Conservation (phyloP, 2,329 filamentous ascomycete genomes). For the Hypoxylon sp. region DNA sequence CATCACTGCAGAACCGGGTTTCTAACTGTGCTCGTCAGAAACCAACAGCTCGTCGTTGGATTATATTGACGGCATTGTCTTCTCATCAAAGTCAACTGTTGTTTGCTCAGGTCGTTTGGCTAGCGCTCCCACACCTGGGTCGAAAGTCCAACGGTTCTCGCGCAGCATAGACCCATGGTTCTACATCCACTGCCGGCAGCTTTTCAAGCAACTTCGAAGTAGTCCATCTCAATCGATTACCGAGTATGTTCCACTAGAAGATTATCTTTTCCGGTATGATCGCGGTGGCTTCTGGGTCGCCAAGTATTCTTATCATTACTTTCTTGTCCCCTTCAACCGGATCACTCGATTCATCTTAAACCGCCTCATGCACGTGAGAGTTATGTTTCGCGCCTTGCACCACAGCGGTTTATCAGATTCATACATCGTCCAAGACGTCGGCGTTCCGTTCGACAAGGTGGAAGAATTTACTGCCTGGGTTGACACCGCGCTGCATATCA, state of each 20-base stretch:
- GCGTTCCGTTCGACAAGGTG: constrained; percentile 59
- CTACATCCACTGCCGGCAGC: constrained; percentile 67
- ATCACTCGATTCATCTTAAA: constrained; percentile 71
- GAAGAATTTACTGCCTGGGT: constrained; percentile 62
- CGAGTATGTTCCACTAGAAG: constrained; percentile 70
- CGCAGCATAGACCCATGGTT: constrained; percentile 76
- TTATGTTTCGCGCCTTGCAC: constrained; percentile 75
- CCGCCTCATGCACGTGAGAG: constrained; percentile 70
- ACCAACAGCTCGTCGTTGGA: constrained; percentile 56
- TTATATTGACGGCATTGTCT: constrained; percentile 77
- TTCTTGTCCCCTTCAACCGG: constrained; percentile 72
- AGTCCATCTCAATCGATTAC: constrained; percentile 48
- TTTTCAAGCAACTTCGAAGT: constrained; percentile 55
- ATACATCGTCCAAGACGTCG: constrained; percentile 75
- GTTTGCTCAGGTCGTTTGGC: constrained; percentile 71
- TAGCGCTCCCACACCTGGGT: constrained; percentile 56
- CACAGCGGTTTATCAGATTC: constrained; percentile 68
- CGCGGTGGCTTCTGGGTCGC: constrained; percentile 77
- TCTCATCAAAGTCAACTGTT: constrained; percentile 65
- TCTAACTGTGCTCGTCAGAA: background rate
- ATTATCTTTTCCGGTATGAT: constrained; percentile 79
- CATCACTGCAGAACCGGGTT: background rate
- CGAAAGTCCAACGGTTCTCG: constrained; percentile 62
- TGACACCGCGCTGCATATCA: constrained; percentile 59
- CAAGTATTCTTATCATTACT: constrained; percentile 71